Percentiles rank a stretch among this genome's conserved stretches.
Evolutionary conservation across 2,329 filamentous ascomycete species (phyloP).

Genomic region (Pseudogymnoascus sp.): DNA sequence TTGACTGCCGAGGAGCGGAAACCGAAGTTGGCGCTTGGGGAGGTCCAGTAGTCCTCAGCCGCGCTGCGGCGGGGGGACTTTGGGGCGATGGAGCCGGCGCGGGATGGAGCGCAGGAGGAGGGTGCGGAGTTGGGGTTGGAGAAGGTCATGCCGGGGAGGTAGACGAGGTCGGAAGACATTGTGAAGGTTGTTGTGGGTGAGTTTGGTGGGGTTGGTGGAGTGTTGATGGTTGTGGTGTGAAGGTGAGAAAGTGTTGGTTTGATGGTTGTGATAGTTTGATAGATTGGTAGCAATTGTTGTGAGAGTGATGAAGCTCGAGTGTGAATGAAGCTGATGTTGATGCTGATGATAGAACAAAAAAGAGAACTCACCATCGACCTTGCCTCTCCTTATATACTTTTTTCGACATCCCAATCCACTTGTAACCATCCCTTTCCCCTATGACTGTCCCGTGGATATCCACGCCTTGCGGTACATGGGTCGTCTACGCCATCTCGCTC

Average conservation of each 20-base stretch:
- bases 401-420: neutral
- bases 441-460: slow-evolving; percentile 6
- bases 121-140: neutral
- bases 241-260: neutral
- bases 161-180: neutral
- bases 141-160: neutral
- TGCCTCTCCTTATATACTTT: slow-evolving; percentile 3
- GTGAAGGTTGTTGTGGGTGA: neutral
- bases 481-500: neutral
- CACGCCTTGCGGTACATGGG: slow-evolving; percentile 7
- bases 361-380: neutral
- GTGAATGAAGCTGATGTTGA: slow-evolving; percentile 3
- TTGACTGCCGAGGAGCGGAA: neutral
- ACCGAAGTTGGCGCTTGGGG: slow-evolving; percentile 2
- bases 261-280: neutral
- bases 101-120: neutral
- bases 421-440: neutral
- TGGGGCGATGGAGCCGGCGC: neutral
- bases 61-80: slow-evolving; percentile 6
- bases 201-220: slow-evolving; percentile 3
- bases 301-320: neutral
- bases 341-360: neutral
- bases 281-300: neutral
- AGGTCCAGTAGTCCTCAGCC: slow-evolving; percentile 1
- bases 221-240: neutral